Evolutionary conservation across 192 early-diverging fungal genomes (phyloP).

Genomic region (Coemansia furcata): DNA sequence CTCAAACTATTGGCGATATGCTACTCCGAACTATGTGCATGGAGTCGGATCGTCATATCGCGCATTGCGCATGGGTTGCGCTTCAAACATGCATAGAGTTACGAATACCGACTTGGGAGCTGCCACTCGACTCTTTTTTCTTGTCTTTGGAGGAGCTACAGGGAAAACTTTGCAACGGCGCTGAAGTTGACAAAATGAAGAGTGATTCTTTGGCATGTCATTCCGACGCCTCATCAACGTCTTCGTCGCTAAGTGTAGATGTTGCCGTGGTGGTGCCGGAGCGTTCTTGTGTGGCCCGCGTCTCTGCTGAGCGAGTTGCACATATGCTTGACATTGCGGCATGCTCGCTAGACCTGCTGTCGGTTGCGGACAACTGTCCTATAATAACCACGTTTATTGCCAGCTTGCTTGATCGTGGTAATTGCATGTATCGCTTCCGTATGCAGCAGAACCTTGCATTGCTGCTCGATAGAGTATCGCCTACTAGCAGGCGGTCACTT

Average conservation of each 20-base stretch:
- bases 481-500: slow-evolving; percentile 30
- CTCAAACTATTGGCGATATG: slow-evolving; percentile 20
- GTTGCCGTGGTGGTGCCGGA: background rate
- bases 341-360: slow-evolving; percentile 3
- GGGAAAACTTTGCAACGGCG: slow-evolving; percentile 1
- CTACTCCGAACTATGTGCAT: slow-evolving; percentile 16
- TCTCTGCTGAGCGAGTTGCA: slow-evolving; percentile 18
- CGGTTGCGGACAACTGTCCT: slow-evolving; percentile 16
- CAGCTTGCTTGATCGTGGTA: slow-evolving; percentile 20
- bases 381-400: slow-evolving; percentile 3
- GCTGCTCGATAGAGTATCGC: slow-evolving; percentile 13
- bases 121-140: background rate
- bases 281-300: background rate
- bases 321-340: slow-evolving; percentile 19
- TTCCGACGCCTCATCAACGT: background rate
- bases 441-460: slow-evolving; percentile 26
- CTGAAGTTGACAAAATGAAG: background rate
- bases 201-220: background rate
- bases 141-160: slow-evolving; percentile 12
- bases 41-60: background rate
- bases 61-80: slow-evolving; percentile 2
- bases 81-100: slow-evolving; percentile 18
- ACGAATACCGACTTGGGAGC: slow-evolving; percentile 18
- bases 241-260: background rate
- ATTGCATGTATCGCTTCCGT: background rate